A percentile compares a stretch with the other conserved stretches of the same genome.
Conservation (phyloP, 441 rosid genomes). For the Pelargonium australe region DNA sequence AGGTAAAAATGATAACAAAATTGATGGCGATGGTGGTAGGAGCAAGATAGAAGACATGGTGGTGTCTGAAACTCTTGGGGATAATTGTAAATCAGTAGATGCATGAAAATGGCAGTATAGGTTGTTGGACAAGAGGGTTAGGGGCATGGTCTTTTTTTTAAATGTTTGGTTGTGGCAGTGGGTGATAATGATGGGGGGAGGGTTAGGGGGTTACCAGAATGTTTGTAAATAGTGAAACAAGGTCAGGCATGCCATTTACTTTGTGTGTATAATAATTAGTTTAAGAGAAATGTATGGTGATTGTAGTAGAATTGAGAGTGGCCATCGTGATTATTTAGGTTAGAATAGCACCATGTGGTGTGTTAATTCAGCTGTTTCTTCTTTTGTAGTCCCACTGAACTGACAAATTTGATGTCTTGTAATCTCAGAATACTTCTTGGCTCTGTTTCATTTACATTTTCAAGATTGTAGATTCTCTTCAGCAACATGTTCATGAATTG, state of each 20-base stretch:
- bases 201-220: slow-evolving; percentile 9
- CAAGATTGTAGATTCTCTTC: too few species aligned
- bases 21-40: slow-evolving; percentile 28
- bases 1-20: slow-evolving; percentile 26
- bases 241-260: slow-evolving; percentile 1
- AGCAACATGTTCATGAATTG: too few species aligned
- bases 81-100: slow-evolving; percentile 25
- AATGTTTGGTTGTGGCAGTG: slow-evolving; percentile 20
- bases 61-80: slow-evolving; percentile 31
- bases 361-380: not conserved
- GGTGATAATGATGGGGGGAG: slow-evolving; percentile 15
- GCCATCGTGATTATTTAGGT: too few species aligned
- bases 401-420: too few species aligned
- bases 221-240: slow-evolving; percentile 36
- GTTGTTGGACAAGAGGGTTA: too few species aligned
- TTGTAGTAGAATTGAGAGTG: slow-evolving; percentile 2
- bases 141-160: slow-evolving; percentile 12
- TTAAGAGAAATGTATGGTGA: not conserved
- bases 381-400: not conserved
- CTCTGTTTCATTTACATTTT: too few species aligned
- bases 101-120: not conserved
- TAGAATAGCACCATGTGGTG: too few species aligned
- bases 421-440: too few species aligned
- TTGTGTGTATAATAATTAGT: not conserved
- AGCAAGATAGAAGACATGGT: slow-evolving; percentile 31